phyloP scores from a whole-genome alignment of 2,329 filamentous ascomycete species.

The Colletotrichum tabaci region DNA sequence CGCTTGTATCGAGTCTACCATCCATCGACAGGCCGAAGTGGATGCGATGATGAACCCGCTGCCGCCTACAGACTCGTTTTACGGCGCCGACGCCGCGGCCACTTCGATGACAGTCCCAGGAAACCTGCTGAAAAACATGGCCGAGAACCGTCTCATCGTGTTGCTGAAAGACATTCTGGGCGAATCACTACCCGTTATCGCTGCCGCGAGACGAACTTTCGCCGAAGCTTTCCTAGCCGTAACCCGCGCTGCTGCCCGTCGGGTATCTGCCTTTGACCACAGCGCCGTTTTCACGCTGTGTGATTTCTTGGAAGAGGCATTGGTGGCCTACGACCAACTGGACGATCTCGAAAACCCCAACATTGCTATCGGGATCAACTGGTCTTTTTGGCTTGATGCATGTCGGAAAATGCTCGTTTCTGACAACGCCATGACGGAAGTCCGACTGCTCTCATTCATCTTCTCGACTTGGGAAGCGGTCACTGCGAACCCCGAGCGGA shows the following conservation, averaged over 20 bases:
- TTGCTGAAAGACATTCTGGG: slow-evolving; percentile 85
- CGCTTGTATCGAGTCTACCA: slow-evolving; percentile 83
- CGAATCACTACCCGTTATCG: slow-evolving; percentile 56
- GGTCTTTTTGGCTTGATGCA: slow-evolving; percentile 88
- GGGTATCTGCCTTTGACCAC: slow-evolving; percentile 85
- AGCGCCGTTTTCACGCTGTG: slow-evolving; percentile 90
- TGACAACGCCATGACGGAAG: slow-evolving; percentile 91
- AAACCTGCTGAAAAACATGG: slow-evolving; percentile 85
- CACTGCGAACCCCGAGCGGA: slow-evolving; percentile 75
- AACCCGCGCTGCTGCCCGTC: slow-evolving; percentile 80
- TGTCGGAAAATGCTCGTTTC: slow-evolving; percentile 85
- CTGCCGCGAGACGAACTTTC: slow-evolving; percentile 75
- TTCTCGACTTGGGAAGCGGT: slow-evolving; percentile 86
- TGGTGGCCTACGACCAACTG: slow-evolving; percentile 72
- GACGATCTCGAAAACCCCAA: slow-evolving; percentile 58
- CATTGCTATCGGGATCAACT: slow-evolving; percentile 72
- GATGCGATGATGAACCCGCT: slow-evolving; percentile 60
- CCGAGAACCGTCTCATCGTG: slow-evolving; percentile 89
- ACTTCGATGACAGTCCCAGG: slow-evolving; percentile 73
- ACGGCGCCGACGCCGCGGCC: slow-evolving; percentile 76
- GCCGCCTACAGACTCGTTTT: slow-evolving; percentile 60
- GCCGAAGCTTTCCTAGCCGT: slow-evolving; percentile 81
- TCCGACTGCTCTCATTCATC: slow-evolving; percentile 85
- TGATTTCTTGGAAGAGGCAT: slow-evolving; percentile 88
- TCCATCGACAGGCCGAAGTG: slow-evolving; percentile 79